Conservation (phyloP, 1,139 yeast genomes). For the Candida sp. region DNA sequence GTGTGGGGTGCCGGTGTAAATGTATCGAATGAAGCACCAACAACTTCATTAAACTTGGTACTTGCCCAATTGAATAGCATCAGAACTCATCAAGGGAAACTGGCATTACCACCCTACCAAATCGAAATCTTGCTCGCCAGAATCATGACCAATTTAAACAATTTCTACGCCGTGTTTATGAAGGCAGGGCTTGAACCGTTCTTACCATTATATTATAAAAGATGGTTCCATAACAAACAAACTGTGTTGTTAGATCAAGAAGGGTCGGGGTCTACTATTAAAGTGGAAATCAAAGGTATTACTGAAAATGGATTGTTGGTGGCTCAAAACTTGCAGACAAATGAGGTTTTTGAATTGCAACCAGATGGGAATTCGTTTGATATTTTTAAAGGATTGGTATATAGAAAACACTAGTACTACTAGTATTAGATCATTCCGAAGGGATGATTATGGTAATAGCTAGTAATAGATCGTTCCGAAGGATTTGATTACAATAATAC, state of each 20-base stretch:
- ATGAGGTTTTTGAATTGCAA: slow-evolving; percentile 65
- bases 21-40: slow-evolving; percentile 83
- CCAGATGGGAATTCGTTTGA: slow-evolving; percentile 99
- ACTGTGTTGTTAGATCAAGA: slow-evolving; percentile 52
- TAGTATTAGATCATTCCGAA: not conserved
- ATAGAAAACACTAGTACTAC: slow-evolving; percentile 39
- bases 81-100: slow-evolving; percentile 37
- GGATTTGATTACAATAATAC: too few species aligned
- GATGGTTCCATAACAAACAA: slow-evolving; percentile 86
- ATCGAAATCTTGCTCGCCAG: slow-evolving; percentile 70
- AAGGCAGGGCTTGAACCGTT: slow-evolving; percentile 67
- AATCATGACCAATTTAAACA: slow-evolving; percentile 63
- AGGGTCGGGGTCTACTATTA: slow-evolving; percentile 34
- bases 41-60: slow-evolving; percentile 79
- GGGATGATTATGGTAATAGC: not conserved
- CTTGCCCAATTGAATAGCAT: slow-evolving; percentile 56
- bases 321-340: slow-evolving; percentile 67
- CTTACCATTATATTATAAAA: slow-evolving; percentile 67
- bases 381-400: slow-evolving; percentile 88
- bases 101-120: slow-evolving; percentile 45
- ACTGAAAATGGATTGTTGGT: slow-evolving; percentile 83
- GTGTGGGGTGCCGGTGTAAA: slow-evolving; percentile 88
- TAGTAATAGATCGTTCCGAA: not conserved
- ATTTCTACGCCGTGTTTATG: slow-evolving; percentile 55
- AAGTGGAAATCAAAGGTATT: slow-evolving; percentile 74